Base-by-base conservation (phyloP, 2,329 filamentous ascomycete genomes). In the Paecilomyces dactylethromorphus region DNA sequence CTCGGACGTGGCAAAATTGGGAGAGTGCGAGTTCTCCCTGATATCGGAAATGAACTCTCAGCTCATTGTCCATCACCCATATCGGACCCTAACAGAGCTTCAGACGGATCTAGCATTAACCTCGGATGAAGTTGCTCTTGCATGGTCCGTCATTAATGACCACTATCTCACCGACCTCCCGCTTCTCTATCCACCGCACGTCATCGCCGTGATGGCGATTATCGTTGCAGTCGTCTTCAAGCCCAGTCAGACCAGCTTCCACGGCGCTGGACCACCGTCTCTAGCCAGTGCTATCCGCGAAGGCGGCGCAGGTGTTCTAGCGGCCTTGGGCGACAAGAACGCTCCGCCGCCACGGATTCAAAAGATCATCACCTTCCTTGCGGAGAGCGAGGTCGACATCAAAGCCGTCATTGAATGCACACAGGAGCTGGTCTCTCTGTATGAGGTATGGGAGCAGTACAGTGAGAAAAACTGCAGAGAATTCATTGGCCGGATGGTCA, bases 81-180 rank as follows among this genome's bases (percentile, higher is more conserved):
- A 96, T 75, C 89, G 91, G 57, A 91, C 88, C 49, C 79, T 97
- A 31, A 83, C 83, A 3, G 86, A 87, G 51, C 79, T 96, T 51
- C 87, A 90, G 63, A 78, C 80, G 56, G 84, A 89, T 59, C 83
- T 96, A 59, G 79, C 80, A 53, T 80, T 97, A 51, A 85, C 84
- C n/a, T 83, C 86, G 59, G 92, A 96, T 62, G 92, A 97, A 69
- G 81, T 86, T 29, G 83, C 85, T 53, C 81, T 95, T 32, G 90
- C 91, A 31, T 89, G 89, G 80, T 89, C 86, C 1, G 86, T 96
- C 61, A 87, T 96, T 71, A 97, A 96, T 75, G 92, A 97, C 72
- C 89, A 91, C 71, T 96, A 91, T 77, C 87, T 95, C 75, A 96
- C 92, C 7, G 92, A 97, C 71, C 80, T 96, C n/a, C 90, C 91